Conservation (phyloP, 257 asterid species). For the Vinca minor region DNA sequence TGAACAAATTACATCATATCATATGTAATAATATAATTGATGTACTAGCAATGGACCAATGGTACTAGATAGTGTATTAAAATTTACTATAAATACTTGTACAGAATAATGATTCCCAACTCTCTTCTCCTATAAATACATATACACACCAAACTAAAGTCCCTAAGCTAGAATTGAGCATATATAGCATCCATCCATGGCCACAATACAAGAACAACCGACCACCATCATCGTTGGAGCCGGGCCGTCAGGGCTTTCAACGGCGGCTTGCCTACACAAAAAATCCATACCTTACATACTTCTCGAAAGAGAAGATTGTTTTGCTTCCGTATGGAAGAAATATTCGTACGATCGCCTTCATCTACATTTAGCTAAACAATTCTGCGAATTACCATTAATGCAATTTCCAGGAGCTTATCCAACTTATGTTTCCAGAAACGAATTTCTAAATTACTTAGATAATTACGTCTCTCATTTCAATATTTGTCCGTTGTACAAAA, state of each 20-base stretch:
- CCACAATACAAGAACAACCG: slow-evolving; percentile 7
- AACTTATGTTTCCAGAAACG: slow-evolving; percentile 26
- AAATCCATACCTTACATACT: slow-evolving; percentile 48
- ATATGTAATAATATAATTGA: too few species aligned
- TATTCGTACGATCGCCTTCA: slow-evolving; percentile 65
- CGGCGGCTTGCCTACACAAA: slow-evolving; percentile 50
- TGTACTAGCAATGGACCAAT: too few species aligned
- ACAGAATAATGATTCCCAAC: too few species aligned
- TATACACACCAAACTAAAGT: too few species aligned
- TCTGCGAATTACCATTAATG: slow-evolving; percentile 44
- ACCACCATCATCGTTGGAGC: slow-evolving; percentile 59
- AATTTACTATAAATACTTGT: too few species aligned
- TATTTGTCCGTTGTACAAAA: slow-evolving; percentile 30
- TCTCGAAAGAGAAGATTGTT: slow-evolving; percentile 64
- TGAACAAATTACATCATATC: too few species aligned
- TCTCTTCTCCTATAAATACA: too few species aligned
- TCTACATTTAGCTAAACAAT: slow-evolving; percentile 57
- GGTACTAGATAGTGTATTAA: too few species aligned
- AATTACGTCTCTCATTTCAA: slow-evolving; percentile 46
- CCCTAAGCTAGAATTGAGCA: too few species aligned
- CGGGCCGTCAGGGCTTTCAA: slow-evolving; percentile 68
- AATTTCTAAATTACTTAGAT: slow-evolving; percentile 41
- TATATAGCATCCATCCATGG: too few species aligned
- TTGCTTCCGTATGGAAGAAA: slow-evolving; percentile 62
- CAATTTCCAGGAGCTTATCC: slow-evolving; percentile 48